A percentile compares a stretch with the other conserved stretches of the same genome.
Evolutionary conservation across 805 yeast species (phyloP).

Genomic region (Suhomyces sp.): DNA sequence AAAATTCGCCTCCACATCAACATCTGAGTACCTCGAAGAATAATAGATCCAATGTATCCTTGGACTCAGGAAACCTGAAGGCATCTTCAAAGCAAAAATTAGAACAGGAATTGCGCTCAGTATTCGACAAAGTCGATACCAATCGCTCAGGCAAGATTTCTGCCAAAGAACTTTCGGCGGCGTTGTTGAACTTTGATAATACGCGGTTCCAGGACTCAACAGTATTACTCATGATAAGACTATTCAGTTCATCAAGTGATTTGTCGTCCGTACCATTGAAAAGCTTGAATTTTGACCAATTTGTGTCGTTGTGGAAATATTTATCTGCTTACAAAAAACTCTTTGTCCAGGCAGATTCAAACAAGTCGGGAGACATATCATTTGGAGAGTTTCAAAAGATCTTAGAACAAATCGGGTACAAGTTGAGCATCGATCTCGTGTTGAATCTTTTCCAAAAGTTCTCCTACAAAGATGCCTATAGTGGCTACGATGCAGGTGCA

Average conservation of each 20-base stretch:
- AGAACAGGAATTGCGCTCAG: conserved; percentile 47
- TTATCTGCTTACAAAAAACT: conserved; percentile 64
- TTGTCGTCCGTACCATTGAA: conserved; percentile 19
- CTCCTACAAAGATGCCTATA: conserved; percentile 36
- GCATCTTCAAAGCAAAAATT: conserved; percentile 39
- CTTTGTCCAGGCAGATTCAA: conserved; percentile 61
- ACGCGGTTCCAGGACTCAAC: conserved; percentile 62
- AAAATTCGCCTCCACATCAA: conserved; percentile 7
- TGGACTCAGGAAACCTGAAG: conserved; percentile 13
- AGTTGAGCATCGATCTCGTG: conserved; percentile 55
- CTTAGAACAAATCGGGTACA: conserved; percentile 64
- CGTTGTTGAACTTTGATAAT: conserved; percentile 63
- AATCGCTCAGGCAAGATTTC: conserved; percentile 55
- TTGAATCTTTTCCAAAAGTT: conserved; percentile 58
- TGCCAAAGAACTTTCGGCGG: conserved; percentile 55
- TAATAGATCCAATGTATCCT: conserved; percentile 21
- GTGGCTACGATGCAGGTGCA: conserved; percentile 21
- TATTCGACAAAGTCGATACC: conserved; percentile 56
- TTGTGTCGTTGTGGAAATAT: conserved; percentile 67
- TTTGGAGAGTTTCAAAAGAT: conserved; percentile 65
- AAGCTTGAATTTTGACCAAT: conserved; percentile 53
- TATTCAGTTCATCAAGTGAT: conserved; percentile 46
- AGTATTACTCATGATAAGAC: conserved; percentile 57
- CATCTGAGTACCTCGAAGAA: conserved; percentile 9
- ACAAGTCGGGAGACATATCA: conserved; percentile 58